Evolutionary conservation across 2,329 filamentous ascomycete species (phyloP), one percentile per base, ranked within the genome.

Genomic region (Raffaelea albimanens): DNA sequence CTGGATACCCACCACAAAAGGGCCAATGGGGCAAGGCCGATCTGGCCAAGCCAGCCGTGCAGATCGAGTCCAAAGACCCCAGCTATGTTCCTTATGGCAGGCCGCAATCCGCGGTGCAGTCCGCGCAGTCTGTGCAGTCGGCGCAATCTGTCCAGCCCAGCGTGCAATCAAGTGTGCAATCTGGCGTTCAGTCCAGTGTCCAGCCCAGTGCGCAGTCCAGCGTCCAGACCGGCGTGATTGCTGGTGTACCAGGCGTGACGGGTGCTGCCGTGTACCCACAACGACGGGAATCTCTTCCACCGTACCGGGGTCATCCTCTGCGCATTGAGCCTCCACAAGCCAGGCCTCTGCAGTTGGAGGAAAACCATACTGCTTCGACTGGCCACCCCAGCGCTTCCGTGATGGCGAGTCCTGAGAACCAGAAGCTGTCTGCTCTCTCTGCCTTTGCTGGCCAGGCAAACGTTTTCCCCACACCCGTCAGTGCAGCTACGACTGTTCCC

Each of bases 1-100:
- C 87, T 56, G 93, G 93, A 45, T 98, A 98, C 66, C 85, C 85
- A 60, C 85, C 85, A 47, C 82, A 85, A 56, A 79, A 87, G 57
- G 81, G 82, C 39, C 74, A 79, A 45, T 93, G 86, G 82, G 80
- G 84, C 53, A 94, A 91, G 65, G 80, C 83, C 29, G 82, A 87
- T 85, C 16, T 49, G 51, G 81, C 68, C 59, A 81, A 85, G 56
- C 78, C 82, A 56, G 67, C 73, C 44, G 78, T 90, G 55, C 86
- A 84, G 50, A 75, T 95, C 44, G 87, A 94, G 65, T 90, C 88
- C 19, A 95, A 94, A 65, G 87, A 90, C 54, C 75, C 77, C 0
- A 76, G 66, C 49, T 83, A 82, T 56, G 67, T 79, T 3, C 76
- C 79, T 8, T 83, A 82, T 55, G 75, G 75, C 45, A 79, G 80